Evolutionary conservation across 1,284 basidiomycete species (phyloP).

Genomic region (Cerrena zonata): DNA sequence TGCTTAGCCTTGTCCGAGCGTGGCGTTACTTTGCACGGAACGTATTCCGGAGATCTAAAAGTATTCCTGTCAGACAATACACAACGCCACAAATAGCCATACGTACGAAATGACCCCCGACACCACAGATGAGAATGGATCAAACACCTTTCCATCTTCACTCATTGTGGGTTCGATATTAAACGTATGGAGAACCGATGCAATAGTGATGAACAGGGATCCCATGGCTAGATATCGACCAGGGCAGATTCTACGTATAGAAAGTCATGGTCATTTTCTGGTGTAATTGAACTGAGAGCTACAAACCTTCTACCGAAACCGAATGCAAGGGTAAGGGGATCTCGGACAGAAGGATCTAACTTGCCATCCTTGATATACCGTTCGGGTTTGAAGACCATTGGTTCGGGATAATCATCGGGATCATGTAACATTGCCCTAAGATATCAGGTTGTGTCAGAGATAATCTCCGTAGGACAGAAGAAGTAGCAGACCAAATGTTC

Average conservation of each 20-base stretch:
- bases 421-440: conserved; percentile 10
- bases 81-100: neutral
- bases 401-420: conserved; percentile 6
- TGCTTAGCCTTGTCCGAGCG: neutral
- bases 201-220: neutral
- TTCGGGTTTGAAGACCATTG: conserved; percentile 6
- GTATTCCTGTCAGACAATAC: neutral
- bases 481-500: conserved; percentile 4
- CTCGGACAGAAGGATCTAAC: conserved; percentile 1
- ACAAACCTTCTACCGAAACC: conserved; percentile 11
- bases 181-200: conserved; percentile 4
- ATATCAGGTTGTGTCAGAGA: neutral
- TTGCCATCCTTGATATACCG: conserved; percentile 4
- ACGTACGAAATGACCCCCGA: neutral
- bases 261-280: too few relatives aligned
- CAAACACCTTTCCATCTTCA: neutral
- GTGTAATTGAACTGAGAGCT: neutral
- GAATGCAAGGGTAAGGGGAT: conserved; percentile 6
- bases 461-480: neutral
- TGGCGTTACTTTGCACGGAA: conserved; percentile 1
- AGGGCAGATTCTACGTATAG: conserved; percentile 1
- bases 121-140: too few relatives aligned
- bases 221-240: neutral
- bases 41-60: conserved; percentile 1
- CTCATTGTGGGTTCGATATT: neutral